Percentiles rank a stretch among this genome's conserved stretches.
Conservation (phyloP, 768 basidiomycete genomes). For the Hypholoma fasciculare region DNA sequence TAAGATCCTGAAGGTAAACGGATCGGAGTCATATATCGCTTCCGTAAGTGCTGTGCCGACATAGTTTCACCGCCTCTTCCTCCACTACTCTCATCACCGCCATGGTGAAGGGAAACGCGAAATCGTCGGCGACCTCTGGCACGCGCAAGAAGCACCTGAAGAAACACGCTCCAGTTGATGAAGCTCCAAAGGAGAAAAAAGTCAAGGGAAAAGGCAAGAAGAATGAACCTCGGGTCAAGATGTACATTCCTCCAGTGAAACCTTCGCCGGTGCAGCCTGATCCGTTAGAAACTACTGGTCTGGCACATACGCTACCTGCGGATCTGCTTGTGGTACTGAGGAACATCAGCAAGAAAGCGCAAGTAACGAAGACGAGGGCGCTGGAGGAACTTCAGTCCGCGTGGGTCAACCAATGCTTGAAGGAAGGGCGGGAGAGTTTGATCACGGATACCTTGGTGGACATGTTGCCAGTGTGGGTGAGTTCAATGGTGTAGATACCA, state of each 20-base stretch:
- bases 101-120: constrained; percentile 47
- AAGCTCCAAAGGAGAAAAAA: constrained; percentile 44
- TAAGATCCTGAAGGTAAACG: background rate
- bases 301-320: constrained; percentile 72
- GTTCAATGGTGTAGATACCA: constrained; percentile 28
- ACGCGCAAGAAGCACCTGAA: constrained; percentile 94
- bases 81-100: background rate
- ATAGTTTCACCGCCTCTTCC: constrained; percentile 1
- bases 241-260: constrained; percentile 85
- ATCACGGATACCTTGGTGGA: constrained; percentile 44
- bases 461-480: constrained; percentile 90
- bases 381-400: constrained; percentile 76
- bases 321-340: constrained; percentile 83
- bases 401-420: constrained; percentile 61
- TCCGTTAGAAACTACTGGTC: constrained; percentile 83
- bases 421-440: constrained; percentile 41
- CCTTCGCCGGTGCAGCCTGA: constrained; percentile 74
- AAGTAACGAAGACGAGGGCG: constrained; percentile 79
- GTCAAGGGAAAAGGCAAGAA: constrained; percentile 57
- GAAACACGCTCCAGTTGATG: constrained; percentile 63
- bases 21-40: background rate
- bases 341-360: constrained; percentile 86
- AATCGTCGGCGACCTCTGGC: constrained; percentile 80
- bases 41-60: background rate
- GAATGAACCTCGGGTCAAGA: constrained; percentile 79